phyloP scores from a whole-genome alignment of 2,329 filamentous ascomycete species.

The Botrytis elliptica region DNA sequence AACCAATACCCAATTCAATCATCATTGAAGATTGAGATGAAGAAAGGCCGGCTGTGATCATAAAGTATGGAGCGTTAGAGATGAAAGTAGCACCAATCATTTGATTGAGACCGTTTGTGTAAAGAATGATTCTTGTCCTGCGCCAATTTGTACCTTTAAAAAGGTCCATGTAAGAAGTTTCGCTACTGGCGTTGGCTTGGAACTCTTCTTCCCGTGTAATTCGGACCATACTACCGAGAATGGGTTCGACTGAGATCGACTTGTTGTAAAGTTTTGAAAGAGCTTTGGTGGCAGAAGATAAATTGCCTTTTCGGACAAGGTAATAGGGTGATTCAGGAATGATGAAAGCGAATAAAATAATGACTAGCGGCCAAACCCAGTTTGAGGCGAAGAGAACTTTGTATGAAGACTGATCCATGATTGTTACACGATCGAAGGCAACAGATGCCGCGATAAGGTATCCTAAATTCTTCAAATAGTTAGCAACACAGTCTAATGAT shows the following conservation, averaged over 20 bases:
- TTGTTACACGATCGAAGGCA: slow-evolving; percentile 10
- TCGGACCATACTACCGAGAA: neutral
- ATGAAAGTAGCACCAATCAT: slow-evolving; percentile 14
- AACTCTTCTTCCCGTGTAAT: neutral
- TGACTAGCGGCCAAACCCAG: slow-evolving; percentile 3
- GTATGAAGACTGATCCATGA: slow-evolving; percentile 11
- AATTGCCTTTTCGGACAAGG: neutral
- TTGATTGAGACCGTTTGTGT: slow-evolving; percentile 11
- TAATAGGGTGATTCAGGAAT: neutral
- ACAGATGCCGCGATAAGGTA: slow-evolving; percentile 14
- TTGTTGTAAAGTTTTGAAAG: neutral
- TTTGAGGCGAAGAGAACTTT: slow-evolving; percentile 6
- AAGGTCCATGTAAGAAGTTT: slow-evolving; percentile 7
- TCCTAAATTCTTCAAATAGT: neutral
- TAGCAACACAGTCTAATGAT: neutral
- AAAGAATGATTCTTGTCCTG: slow-evolving; percentile 10
- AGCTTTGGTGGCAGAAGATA: neutral
- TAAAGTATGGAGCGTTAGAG: slow-evolving; percentile 11
- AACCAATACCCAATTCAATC: slow-evolving; percentile 7
- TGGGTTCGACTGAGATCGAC: neutral
- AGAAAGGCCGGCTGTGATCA: neutral
- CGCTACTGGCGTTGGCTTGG: neutral
- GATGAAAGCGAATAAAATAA: neutral
- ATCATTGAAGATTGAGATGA: neutral
- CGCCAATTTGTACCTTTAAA: slow-evolving; percentile 14